Evolutionary conservation across 2,329 filamentous ascomycete species (phyloP), one percentile per base, ranked within the genome.

Genomic region (Epichloe hybrida): DNA sequence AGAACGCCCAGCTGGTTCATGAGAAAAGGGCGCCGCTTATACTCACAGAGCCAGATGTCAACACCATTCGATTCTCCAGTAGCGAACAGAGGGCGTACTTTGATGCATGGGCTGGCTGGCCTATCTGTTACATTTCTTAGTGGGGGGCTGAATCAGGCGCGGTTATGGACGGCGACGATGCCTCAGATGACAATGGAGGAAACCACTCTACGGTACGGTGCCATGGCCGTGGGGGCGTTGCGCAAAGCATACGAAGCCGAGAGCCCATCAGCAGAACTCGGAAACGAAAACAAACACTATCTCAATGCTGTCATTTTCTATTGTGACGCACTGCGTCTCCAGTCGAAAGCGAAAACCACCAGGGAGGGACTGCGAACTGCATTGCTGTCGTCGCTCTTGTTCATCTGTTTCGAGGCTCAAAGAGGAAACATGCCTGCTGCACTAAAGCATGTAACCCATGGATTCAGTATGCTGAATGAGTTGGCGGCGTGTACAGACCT

Each of bases 381-480:
- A 0, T 55, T 71, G 49, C 52, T 71, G 6, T 62, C 68, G 1
- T 70, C 68, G 0, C 57, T 71, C 3, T 53, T 71, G 0, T 71
- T 71, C 40, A 66, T 71, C 39, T 69, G 68, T 50, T 71, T 71
- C 36, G 68, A 71, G 44, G 57, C 67, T 2, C 66, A 68, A 52
- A 58, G 68, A 4, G 68, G 67, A 2, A 70, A 71, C 13, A 61
- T 64, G 50, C 61, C 68, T 1, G 66, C 65, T 2, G 67, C 68
- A 4, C 61, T 71, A 4, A 69, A 70, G 50, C 68, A 71, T 48
- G 58, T 71, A 42, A 66, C 60, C 1, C 65, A 69, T 36, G 68
- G 68, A 38, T 69, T 70, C 46, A 66, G 61, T 34, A 68, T 69
- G 64, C 56, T 69, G 5, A 69, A 68, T 20, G 66, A 69, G 50